Evolutionary conservation across 148 eudicot genomes (phyloP).

Genomic region (Cornus suecica): DNA sequence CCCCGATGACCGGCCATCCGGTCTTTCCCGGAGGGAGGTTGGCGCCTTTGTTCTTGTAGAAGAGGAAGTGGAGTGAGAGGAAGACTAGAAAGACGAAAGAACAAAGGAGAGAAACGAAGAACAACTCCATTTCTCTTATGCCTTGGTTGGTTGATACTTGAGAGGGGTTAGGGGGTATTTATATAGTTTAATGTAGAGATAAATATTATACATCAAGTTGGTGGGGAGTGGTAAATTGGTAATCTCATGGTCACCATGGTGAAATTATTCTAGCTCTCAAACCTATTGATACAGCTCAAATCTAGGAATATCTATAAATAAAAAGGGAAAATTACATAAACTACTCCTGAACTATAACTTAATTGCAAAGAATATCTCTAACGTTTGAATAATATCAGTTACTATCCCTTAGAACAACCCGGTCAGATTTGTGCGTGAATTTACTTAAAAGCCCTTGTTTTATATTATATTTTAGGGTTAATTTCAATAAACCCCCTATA

Average conservation of each 20-base stretch:
- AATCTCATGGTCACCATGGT: not conserved
- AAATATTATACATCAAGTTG: not conserved
- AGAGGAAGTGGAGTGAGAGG: constrained; percentile 24
- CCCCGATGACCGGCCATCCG: constrained; percentile 38
- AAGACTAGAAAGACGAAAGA: constrained; percentile 13
- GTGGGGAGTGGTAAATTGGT: not conserved
- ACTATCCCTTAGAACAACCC: no score
- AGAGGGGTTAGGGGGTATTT: not conserved
- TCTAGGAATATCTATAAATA: not conserved
- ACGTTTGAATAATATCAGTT: no score
- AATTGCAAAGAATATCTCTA: no score
- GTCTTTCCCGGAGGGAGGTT: constrained; percentile 30
- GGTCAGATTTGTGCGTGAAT: no score
- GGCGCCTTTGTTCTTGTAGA: constrained; percentile 22
- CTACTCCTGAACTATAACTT: no score
- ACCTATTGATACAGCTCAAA: not conserved
- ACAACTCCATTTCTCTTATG: constrained; percentile 16
- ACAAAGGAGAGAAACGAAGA: constrained; percentile 16
- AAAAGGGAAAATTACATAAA: no score
- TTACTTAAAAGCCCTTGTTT: no score
- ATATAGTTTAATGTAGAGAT: not conserved
- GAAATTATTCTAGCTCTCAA: not conserved
- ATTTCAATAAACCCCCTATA: no score
- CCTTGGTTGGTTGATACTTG: not conserved
- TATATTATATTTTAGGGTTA: no score